A percentile compares a stretch with the other conserved stretches of the same genome.
These are phyloP conservation scores for Trypanosoma platydactyli DNA, from an alignment of 208 protist species.

Conservation along the genomic window DNA sequence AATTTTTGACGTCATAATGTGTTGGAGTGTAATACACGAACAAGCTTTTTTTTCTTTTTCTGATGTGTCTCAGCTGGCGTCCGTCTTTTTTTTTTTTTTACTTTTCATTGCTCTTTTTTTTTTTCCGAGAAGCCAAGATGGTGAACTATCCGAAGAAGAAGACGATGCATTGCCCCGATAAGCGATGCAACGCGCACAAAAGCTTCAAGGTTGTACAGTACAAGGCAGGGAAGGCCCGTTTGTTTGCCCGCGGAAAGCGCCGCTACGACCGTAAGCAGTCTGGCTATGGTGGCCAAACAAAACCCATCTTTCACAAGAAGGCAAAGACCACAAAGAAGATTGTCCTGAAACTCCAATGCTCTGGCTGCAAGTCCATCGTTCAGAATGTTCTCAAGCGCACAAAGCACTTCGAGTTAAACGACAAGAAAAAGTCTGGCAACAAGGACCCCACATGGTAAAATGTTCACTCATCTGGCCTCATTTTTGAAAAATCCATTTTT, in stretches of 20 bases:
- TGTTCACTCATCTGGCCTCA: constrained; percentile 3
- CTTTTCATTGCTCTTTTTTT: constrained; percentile 13
- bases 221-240: constrained; percentile 98
- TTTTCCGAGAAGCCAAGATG: constrained; percentile 21
- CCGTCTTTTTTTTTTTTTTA: neutral
- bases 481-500: constrained; percentile 18
- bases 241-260: constrained; percentile 98
- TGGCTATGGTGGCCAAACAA: constrained; percentile 99
- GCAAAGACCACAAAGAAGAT: constrained; percentile 99
- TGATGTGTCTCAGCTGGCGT: too few species aligned
- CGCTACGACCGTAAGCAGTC: constrained; percentile 99
- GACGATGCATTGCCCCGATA: constrained; percentile 89
- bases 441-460: constrained; percentile 92
- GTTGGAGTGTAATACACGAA: too few species aligned
- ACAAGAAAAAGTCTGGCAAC: constrained; percentile 92
- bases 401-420: constrained; percentile 99
- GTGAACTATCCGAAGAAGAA: constrained; percentile 95
- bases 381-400: constrained; percentile 96
- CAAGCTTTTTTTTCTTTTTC: too few species aligned
- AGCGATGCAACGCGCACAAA: constrained; percentile 95
- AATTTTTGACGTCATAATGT: too few species aligned
- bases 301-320: constrained; percentile 99
- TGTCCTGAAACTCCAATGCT: constrained; percentile 98
- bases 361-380: constrained; percentile 94
- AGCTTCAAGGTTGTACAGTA: constrained; percentile 99